Evolutionary conservation across 148 eudicot genomes (phyloP).

Genomic region (Nyssa sinensis): DNA sequence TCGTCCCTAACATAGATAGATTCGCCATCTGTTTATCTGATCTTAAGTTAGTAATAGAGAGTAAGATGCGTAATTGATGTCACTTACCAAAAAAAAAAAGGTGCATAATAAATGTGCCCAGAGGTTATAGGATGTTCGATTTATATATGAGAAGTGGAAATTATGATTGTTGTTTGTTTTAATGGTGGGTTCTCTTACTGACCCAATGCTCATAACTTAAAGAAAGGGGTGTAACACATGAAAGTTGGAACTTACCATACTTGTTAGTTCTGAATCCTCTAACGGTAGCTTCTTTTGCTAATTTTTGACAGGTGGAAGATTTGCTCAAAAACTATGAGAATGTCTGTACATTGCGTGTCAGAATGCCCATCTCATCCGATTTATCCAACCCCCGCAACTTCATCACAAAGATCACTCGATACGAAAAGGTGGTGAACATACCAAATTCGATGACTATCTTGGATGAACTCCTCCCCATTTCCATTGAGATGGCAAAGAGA

Average conservation of each 20-base stretch:
- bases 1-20: neutral
- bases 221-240: neutral
- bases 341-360: constrained; percentile 52
- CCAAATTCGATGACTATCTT: constrained; percentile 59
- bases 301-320: constrained; percentile 46
- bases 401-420: constrained; percentile 52
- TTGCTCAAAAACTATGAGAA: constrained; percentile 46
- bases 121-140: neutral
- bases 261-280: constrained; percentile 6
- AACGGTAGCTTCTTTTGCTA: neutral
- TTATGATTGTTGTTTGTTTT: neutral
- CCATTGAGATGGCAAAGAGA: constrained; percentile 57
- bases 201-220: neutral
- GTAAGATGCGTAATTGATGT: neutral
- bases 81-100: too few relatives aligned
- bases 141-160: neutral
- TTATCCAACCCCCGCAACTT: constrained; percentile 53
- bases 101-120: neutral
- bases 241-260: neutral
- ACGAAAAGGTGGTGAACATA: constrained; percentile 50
- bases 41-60: neutral
- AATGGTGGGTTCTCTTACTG: neutral
- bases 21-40: neutral
- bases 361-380: constrained; percentile 61
- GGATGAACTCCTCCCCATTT: constrained; percentile 56